Base-by-base conservation (phyloP, 1,284 basidiomycete species). In the Xerocomus nothofagi region DNA sequence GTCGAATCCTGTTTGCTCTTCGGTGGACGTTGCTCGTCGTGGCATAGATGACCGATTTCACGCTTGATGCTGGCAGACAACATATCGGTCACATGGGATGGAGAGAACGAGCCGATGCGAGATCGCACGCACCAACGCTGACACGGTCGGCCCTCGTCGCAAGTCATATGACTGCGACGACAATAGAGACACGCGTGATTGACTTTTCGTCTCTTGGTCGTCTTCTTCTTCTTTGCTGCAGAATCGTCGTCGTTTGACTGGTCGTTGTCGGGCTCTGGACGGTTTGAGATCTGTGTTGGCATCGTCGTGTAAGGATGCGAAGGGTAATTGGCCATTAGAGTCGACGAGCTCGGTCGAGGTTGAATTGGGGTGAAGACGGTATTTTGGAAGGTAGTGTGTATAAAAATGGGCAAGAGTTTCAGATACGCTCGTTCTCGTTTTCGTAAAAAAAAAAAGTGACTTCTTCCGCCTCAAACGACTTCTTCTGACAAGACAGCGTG, bases 141-240 rank as follows among this genome's bases (percentile, higher is more conserved):
- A 69, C 92, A 94, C 5, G 92, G 93, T 39, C 92, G 75, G 18
- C 86, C 86, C 58, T 93, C 91, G 65, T 94, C 91, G 72, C 92
- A 94, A 9, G 91, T 93, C 91, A 94, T 91, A 80, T 93, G 88
- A 79, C 91, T 93, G 52, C 93, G 75, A 58, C 93, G 78, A 71
- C 93, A 97, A 71, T 96, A 98, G 43, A 98, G 77, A 68, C 94
- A 97, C 2, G 93, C 93, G 71, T 91, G 88, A 70, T 92, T 93
- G 51, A 91, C 88, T 67, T 91, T 92, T 49, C 88, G 73, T 58
- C 88, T 73, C 70, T 88, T 89, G 23, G 80, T 74, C 7, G 73
- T 67, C 61, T 85, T 82, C 71, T 84, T 75, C 63, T 73, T 84
- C 70, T 78, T 81, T 9, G 59, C 62, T 27, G 54, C 32, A 5